Conservation (phyloP, 2,329 filamentous ascomycete species). For the Emericellopsis cladophorae region DNA sequence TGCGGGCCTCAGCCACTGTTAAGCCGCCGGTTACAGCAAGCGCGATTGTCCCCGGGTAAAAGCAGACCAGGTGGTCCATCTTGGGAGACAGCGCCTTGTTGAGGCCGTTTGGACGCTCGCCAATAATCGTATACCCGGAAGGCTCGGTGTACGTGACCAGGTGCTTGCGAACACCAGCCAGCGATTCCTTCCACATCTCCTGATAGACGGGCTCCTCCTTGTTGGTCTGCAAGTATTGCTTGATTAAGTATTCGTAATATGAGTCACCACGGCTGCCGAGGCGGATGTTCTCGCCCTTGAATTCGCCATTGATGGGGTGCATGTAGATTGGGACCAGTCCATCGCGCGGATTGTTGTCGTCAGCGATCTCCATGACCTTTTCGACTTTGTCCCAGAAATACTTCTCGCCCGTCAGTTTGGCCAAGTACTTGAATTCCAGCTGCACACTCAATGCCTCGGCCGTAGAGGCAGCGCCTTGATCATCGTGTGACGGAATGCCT, state of each 20-base stretch:
- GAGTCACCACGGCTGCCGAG: slow-evolving; percentile 91
- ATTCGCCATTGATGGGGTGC: slow-evolving; percentile 64
- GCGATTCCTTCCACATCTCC: slow-evolving; percentile 84
- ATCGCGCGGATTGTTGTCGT: slow-evolving; percentile 65
- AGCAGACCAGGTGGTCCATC: slow-evolving; percentile 97
- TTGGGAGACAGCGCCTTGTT: slow-evolving; percentile 58
- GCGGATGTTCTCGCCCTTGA: slow-evolving; percentile 75
- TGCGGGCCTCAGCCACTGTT: slow-evolving; percentile 62
- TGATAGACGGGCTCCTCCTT: slow-evolving; percentile 75
- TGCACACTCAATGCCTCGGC: slow-evolving; percentile 88
- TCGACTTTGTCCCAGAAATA: slow-evolving; percentile 89
- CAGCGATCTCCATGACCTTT: slow-evolving; percentile 82
- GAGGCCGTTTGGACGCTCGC: slow-evolving; percentile 69
- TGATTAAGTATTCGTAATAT: slow-evolving; percentile 98
- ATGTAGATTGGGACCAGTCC: slow-evolving; percentile 90
- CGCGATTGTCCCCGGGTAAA: slow-evolving; percentile 92
- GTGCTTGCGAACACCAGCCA: slow-evolving; percentile 80
- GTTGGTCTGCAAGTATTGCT: slow-evolving; percentile 92
- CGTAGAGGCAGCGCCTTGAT: slow-evolving; percentile 81
- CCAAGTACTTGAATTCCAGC: slow-evolving; percentile 93
- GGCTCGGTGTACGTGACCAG: slow-evolving; percentile 78
- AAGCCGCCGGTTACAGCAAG: slow-evolving; percentile 73
- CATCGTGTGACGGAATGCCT: slow-evolving; percentile 70
- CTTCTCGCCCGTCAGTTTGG: slow-evolving; percentile 85
- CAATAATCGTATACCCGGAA: slow-evolving; percentile 76